Base-by-base conservation (phyloP, 202 grass and related monocot genomes). In the Thinopyrum obtusiflorum region DNA sequence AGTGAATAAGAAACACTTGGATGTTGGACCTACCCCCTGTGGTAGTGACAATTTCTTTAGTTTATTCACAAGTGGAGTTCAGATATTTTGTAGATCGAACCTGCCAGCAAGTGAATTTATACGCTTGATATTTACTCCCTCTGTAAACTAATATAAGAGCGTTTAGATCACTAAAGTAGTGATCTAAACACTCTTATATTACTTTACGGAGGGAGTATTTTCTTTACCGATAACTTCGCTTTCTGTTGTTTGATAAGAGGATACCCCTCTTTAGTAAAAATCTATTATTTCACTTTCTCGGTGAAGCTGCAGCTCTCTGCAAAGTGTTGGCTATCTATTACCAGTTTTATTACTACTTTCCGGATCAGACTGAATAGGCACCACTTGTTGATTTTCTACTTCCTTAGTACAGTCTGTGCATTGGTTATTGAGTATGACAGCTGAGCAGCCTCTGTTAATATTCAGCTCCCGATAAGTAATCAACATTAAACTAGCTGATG, bases 1-100 rank as follows among this genome's bases (percentile, higher is more conserved):
- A 39, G 61, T 61, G n/a, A 11, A 80, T 57, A 88, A 81, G 62
- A 71, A 62, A 31, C 49, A 69, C 11, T 46, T 33, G 37, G 70
- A 33, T 77, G 72, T 82, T 82, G 25, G 61, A 75, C 75, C 63
- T 77, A 69, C 61, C 61, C 69, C 3, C 11, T 17, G 4, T 73
- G 66, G 71, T n/a, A 51, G 21, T 18, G 77, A 55, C 40, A n/a
- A 35, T 73, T 65, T 35, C 17, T 53, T 65, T 81, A 15, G 9
- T 73, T 74, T 59, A 11, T 0, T 21, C 17, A 47, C 61, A 18
- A 68, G 46, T 82, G 24, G 47, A 10, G 37, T 77, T 26, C 20
- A 62, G 42, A 69, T 61, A 68, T 33, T 82, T 76, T 32, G 1
- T 26, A 9, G 72, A 17, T 39, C 68, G 47, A 25, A 82, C 61